Evolutionary conservation across 2,329 filamentous ascomycete genomes (phyloP).

Genomic region (Microcyclosporella mali): DNA sequence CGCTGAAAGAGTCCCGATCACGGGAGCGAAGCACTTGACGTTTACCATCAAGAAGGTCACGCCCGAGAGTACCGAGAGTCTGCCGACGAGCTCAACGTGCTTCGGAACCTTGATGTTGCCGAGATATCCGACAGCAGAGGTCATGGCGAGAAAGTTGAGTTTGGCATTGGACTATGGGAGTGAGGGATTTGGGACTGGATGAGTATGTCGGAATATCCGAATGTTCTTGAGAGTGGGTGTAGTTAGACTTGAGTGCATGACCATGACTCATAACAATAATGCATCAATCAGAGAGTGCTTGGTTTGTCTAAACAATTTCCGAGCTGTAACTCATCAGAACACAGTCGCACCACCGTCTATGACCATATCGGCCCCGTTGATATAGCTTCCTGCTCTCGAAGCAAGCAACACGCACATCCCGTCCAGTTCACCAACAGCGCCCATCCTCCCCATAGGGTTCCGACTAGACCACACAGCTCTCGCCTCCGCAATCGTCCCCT

Average conservation of each 20-base stretch:
- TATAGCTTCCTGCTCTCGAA: conserved; percentile 32
- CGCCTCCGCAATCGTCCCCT: conserved; percentile 30
- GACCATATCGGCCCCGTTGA: conserved; percentile 35
- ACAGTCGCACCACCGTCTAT: conserved; percentile 32
- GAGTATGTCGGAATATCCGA: too few relatives aligned
- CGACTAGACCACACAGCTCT: conserved; percentile 29
- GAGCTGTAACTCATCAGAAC: conserved; percentile 20
- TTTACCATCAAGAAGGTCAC: conserved; percentile 80
- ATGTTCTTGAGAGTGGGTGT: neutral
- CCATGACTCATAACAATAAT: too few relatives aligned
- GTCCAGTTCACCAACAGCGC: conserved; percentile 33
- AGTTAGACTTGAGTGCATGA: neutral
- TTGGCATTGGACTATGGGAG: conserved; percentile 79
- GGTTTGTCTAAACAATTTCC: too few relatives aligned
- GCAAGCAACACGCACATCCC: conserved; percentile 34
- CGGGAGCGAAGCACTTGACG: conserved; percentile 71
- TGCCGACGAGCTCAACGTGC: conserved; percentile 89
- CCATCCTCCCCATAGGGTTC: conserved; percentile 38
- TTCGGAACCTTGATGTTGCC: conserved; percentile 84
- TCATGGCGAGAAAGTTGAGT: conserved; percentile 66
- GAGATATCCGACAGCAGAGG: conserved; percentile 66
- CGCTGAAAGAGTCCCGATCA: conserved; percentile 81
- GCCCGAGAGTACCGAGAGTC: conserved; percentile 48
- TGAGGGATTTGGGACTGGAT: conserved; percentile 64
- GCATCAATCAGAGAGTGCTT: too few relatives aligned